phyloP scores from a whole-genome alignment of 164 flowering plant genomes.

The Cinnamomum micranthum region DNA sequence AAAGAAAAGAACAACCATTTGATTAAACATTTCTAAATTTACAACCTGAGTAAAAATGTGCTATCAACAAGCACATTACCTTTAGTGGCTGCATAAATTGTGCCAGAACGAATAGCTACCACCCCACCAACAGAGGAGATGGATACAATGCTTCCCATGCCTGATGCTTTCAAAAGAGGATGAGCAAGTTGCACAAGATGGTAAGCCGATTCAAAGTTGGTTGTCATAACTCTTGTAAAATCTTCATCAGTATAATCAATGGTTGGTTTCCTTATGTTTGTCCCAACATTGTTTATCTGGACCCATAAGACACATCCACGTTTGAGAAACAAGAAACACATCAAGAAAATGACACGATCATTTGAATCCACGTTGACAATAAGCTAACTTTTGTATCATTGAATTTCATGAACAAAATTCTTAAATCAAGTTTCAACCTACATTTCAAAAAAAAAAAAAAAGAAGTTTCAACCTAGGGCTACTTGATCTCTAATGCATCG shows the following conservation, averaged over 20 bases:
- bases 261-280: conserved; percentile 28
- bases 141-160: conserved; percentile 41
- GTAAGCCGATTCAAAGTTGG: conserved; percentile 47
- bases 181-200: conserved; percentile 52
- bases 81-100: conserved; percentile 42
- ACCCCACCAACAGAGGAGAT: conserved; percentile 45
- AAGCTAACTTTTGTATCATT: too few relatives aligned
- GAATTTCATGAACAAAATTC: not conserved
- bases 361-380: not conserved
- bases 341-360: not conserved
- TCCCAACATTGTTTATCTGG: conserved; percentile 53
- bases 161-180: conserved; percentile 50
- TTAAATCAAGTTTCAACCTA: too few relatives aligned
- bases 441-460: too few relatives aligned
- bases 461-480: not conserved
- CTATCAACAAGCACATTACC: conserved; percentile 19
- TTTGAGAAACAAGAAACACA: not conserved
- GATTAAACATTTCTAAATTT: not conserved
- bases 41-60: not conserved
- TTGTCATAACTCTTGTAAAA: conserved; percentile 27
- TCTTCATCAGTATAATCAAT: conserved; percentile 40
- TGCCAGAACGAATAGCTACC: conserved; percentile 14
- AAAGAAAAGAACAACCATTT: not conserved
- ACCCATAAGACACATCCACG: not conserved
- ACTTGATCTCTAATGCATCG: not conserved